Conservation (phyloP, 75 land plant species). For the Sequoiadendron giganteum region DNA sequence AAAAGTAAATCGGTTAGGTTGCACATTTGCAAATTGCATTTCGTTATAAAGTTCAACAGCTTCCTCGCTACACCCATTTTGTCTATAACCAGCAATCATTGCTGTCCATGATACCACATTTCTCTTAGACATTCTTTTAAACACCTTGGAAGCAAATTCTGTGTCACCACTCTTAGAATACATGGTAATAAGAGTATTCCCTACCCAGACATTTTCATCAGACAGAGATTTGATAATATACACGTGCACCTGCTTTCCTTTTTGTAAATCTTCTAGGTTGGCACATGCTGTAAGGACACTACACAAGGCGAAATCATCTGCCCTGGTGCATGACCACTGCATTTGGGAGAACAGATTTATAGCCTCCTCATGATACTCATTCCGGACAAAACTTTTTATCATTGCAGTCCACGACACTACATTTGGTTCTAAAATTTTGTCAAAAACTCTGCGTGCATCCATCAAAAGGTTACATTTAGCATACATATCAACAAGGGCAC, state of each 20-base stretch:
- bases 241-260: slow-evolving; percentile 56
- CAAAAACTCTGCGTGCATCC: slow-evolving; percentile 44
- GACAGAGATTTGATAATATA: slow-evolving; percentile 33
- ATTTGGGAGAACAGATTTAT: slow-evolving; percentile 40
- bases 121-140: slow-evolving; percentile 42
- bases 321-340: slow-evolving; percentile 30
- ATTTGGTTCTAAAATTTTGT: slow-evolving; percentile 29
- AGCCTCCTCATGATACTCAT: slow-evolving; percentile 31
- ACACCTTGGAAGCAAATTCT: slow-evolving; percentile 26
- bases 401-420: slow-evolving; percentile 71
- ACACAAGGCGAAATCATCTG: slow-evolving; percentile 47
- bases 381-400: slow-evolving; percentile 58
- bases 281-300: slow-evolving; percentile 53
- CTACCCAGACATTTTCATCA: slow-evolving; percentile 30
- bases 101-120: slow-evolving; percentile 53
- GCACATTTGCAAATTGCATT: slow-evolving; percentile 22
- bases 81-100: slow-evolving; percentile 46
- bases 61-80: slow-evolving; percentile 33
- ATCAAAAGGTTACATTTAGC: slow-evolving; percentile 38
- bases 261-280: slow-evolving; percentile 40
- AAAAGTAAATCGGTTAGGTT: slow-evolving; percentile 43
- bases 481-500: slow-evolving; percentile 42
- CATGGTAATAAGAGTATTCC: slow-evolving; percentile 41
- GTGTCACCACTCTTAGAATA: slow-evolving; percentile 40
- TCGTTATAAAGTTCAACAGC: slow-evolving; percentile 23